Conservation (phyloP, 2,329 filamentous ascomycete species). For the Aspergillus fructus region DNA sequence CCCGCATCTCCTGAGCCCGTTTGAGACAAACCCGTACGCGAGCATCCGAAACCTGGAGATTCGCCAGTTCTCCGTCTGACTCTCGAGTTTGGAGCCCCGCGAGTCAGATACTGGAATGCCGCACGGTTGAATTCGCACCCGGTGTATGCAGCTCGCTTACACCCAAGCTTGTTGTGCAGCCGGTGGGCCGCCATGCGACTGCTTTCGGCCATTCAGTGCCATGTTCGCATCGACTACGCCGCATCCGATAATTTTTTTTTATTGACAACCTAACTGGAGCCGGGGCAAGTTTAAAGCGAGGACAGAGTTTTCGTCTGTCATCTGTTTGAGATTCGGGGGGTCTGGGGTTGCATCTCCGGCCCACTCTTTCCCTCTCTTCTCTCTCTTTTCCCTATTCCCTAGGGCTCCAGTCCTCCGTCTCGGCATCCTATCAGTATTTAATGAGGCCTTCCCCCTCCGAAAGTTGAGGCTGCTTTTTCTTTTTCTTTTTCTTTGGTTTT, state of each 20-base stretch:
- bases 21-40: not conserved
- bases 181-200: not conserved
- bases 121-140: no score
- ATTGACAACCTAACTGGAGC: not conserved
- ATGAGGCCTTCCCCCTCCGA: not conserved
- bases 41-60: not conserved
- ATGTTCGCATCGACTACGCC: not conserved
- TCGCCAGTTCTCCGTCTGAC: not conserved
- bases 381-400: no score
- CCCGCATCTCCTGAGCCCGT: not conserved
- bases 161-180: not conserved
- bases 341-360: not conserved
- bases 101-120: no score
- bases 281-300: not conserved
- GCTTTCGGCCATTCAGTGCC: not conserved
- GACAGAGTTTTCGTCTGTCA: conserved; percentile 1
- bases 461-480: not conserved
- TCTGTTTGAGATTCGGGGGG: not conserved
- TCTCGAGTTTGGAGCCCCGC: not conserved
- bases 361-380: not conserved
- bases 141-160: no score
- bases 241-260: not conserved
- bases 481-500: not conserved
- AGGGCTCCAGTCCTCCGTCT: no score
- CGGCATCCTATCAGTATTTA: not conserved